Percentiles rank a stretch among this genome's conserved stretches.
These are phyloP conservation scores for Physocladia obscura DNA, from an alignment of 192 early-diverging fungal genomes.

Conservation along the genomic window DNA sequence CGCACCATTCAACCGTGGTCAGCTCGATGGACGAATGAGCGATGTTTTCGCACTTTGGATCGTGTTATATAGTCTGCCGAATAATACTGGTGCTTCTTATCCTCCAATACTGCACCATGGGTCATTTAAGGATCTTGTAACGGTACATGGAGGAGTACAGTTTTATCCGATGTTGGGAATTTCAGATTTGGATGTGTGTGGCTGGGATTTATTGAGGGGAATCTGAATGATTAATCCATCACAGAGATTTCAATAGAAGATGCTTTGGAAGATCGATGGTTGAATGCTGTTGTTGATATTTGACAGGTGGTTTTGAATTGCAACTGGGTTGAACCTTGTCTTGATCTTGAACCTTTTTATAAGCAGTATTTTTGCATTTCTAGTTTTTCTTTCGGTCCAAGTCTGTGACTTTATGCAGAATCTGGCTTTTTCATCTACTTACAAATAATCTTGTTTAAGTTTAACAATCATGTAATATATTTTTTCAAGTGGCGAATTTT, in stretches of 20 bases:
- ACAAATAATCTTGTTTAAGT: too few species aligned
- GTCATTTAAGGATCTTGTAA: neutral
- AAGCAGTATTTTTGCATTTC: too few species aligned
- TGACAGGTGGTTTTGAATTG: neutral
- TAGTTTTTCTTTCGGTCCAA: too few species aligned
- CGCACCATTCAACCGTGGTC: neutral
- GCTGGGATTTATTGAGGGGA: constrained; percentile 15
- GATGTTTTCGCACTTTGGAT: constrained; percentile 21
- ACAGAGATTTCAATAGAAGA: constrained; percentile 2
- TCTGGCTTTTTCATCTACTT: too few species aligned
- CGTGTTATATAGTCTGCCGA: neutral
- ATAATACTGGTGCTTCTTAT: neutral
- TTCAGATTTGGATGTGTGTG: constrained; percentile 5
- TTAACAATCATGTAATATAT: too few species aligned
- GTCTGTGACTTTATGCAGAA: too few species aligned
- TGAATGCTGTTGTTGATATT: neutral
- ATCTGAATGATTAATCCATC: constrained; percentile 7
- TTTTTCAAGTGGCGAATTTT: too few species aligned
- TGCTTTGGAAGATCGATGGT: constrained; percentile 19
- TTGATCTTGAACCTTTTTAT: too few species aligned
- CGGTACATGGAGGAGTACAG: neutral
- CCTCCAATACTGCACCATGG: neutral
- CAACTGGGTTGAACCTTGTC: too few species aligned
- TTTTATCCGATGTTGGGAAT: neutral
- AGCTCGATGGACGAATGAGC: neutral